phyloP scores from a whole-genome alignment of 345 rosid genomes.

The Euphorbia lathyris region DNA sequence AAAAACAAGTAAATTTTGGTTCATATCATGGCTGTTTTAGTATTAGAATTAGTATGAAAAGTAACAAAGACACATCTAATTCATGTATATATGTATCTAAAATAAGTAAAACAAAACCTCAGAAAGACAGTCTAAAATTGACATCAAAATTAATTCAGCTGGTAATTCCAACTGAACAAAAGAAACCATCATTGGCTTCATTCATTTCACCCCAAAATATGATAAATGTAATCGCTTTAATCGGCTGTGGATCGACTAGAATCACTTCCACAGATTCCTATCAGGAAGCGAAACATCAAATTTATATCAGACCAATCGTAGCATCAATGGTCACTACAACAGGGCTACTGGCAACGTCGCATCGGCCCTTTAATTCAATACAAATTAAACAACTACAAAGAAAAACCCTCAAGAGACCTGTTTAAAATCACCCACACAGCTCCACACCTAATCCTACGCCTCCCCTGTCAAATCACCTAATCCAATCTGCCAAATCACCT shows the following conservation, averaged over 20 bases:
- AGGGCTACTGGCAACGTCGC: slow-evolving; percentile 64
- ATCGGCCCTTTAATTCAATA: slow-evolving; percentile 26
- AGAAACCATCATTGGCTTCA: slow-evolving; percentile 51
- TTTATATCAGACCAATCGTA: slow-evolving; percentile 45
- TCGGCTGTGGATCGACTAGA: slow-evolving; percentile 38
- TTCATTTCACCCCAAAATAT: not conserved
- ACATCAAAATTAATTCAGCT: slow-evolving; percentile 58
- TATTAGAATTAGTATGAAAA: too few species aligned
- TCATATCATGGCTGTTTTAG: too few species aligned
- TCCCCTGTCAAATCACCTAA: too few species aligned
- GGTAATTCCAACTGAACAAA: slow-evolving; percentile 72
- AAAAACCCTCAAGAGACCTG: slow-evolving; percentile 54
- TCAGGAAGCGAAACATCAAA: slow-evolving; percentile 47
- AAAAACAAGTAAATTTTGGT: too few species aligned
- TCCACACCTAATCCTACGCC: slow-evolving; percentile 6
- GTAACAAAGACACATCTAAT: too few species aligned
- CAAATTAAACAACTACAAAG: too few species aligned
- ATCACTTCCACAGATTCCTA: slow-evolving; percentile 58
- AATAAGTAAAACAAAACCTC: too few species aligned
- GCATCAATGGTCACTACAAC: slow-evolving; percentile 57
- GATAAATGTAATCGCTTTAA: slow-evolving; percentile 49
- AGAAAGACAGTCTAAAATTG: slow-evolving; percentile 39
- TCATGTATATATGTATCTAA: too few species aligned
- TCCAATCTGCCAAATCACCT: slow-evolving; percentile 12
- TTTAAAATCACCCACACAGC: slow-evolving; percentile 20